These are phyloP conservation scores for Rhodomyrtus psidioides DNA, from an alignment of 441 rosid species.

Conservation along the genomic window DNA sequence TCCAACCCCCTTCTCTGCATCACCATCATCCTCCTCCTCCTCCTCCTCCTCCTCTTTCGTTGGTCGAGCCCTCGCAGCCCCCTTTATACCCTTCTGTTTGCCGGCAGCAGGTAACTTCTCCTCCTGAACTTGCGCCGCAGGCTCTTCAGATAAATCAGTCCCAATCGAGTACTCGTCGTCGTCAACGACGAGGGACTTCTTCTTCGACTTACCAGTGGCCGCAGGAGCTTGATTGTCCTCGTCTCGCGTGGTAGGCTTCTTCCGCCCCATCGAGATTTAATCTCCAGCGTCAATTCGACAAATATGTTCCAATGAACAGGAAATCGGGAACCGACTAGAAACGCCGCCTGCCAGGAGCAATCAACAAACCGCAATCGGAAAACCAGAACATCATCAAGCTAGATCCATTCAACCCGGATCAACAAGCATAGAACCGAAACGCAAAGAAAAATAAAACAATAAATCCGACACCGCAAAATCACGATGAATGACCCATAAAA, in stretches of 20 bases:
- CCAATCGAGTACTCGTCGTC: constrained; percentile 77
- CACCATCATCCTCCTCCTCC: constrained; percentile 8
- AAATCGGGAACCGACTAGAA: not conserved
- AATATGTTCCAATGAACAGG: not conserved
- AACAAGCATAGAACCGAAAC: not conserved
- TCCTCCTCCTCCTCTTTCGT: constrained; percentile 30
- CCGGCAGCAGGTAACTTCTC: constrained; percentile 31
- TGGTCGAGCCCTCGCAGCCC: constrained; percentile 24
- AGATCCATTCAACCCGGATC: not conserved
- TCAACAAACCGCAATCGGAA: not conserved
- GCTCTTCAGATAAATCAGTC: constrained; percentile 50
- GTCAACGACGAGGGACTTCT: constrained; percentile 58
- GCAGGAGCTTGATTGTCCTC: constrained; percentile 32
- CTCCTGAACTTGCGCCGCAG: constrained; percentile 35
- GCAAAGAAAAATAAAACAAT: not conserved
- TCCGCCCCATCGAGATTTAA: constrained; percentile 45
- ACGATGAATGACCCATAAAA: not conserved
- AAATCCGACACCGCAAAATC: not conserved
- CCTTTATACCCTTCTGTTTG: constrained; percentile 71
- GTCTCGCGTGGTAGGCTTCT: constrained; percentile 53
- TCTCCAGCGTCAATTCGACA: constrained; percentile 2
- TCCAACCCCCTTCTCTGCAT: constrained; percentile 6
- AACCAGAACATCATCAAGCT: not conserved
- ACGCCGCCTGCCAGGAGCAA: not conserved
- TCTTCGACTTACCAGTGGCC: constrained; percentile 64